phyloP scores from a whole-genome alignment of 2,329 filamentous ascomycete species.

The Emmonsiellopsis sp. region DNA sequence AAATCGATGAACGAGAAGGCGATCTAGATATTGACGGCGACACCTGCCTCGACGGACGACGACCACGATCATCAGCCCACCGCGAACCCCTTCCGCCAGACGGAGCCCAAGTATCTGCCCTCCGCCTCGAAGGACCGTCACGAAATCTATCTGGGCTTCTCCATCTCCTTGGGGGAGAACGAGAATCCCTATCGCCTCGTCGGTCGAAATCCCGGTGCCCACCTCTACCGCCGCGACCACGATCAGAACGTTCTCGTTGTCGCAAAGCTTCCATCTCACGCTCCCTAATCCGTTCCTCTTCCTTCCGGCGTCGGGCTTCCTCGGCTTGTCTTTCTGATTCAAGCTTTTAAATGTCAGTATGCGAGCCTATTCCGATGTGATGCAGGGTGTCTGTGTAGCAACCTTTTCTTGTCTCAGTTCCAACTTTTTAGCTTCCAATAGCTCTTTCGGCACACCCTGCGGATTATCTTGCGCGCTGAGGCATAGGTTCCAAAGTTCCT shows the following conservation, averaged over 20 bases:
- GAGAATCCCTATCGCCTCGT: constrained; percentile 39
- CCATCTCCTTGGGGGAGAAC: constrained; percentile 43
- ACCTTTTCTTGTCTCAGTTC: constrained; percentile 96
- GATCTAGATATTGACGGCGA: constrained; percentile 24
- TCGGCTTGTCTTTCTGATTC: constrained; percentile 76
- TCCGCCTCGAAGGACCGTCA: constrained; percentile 39
- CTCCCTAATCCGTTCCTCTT: constrained; percentile 63
- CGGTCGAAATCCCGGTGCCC: constrained; percentile 39
- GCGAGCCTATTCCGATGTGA: no score
- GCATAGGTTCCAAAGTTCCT: constrained; percentile 85
- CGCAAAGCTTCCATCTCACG: constrained; percentile 60
- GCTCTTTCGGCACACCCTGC: constrained; percentile 85
- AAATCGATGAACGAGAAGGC: constrained; percentile 23
- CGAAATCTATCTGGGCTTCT: constrained; percentile 35
- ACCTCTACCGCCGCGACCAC: constrained; percentile 28
- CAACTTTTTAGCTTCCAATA: constrained; percentile 90
- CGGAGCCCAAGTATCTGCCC: constrained; percentile 51
- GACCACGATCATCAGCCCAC: constrained; percentile 25
- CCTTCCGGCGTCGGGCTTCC: constrained; percentile 60
- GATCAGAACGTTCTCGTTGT: constrained; percentile 42
- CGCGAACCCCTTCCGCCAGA: constrained; percentile 27
- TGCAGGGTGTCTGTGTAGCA: constrained; percentile 9
- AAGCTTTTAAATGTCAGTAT: constrained; percentile 43
- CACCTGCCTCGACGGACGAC: constrained; percentile 27
- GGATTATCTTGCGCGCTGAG: constrained; percentile 82